Evolutionary conservation across 495 filamentous ascomycete genomes (phyloP), one percentile per base, ranked within the genome.

Genomic region (Astrothelium subdiscretum): DNA sequence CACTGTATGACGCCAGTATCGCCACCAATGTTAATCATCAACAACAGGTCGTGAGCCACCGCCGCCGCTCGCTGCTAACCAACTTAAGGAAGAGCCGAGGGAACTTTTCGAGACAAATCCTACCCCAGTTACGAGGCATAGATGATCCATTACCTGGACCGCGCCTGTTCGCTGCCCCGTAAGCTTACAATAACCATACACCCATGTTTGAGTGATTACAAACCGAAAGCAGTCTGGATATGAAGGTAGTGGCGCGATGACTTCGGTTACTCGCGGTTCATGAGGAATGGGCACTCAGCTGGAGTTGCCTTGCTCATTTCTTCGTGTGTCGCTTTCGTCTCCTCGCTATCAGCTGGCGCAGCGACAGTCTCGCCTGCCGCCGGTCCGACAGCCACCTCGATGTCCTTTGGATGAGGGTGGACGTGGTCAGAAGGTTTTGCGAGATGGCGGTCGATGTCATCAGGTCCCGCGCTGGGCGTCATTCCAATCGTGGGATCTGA

Each of bases 241-340:
- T 35, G 12, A 26, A 22, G 57, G 31, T n/a, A 32, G 31, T 22
- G 57, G 57, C 57, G 35, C 11, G 22, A 4, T 2, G n/a, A 1
- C 22, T n/a, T 32, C 38, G 18, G 29, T 29, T 60, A 72, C 61
- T 72, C 70, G 22, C 65, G 27, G 59, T 74, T 74, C 69, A 72
- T 70, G 57, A 74, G 38, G 35, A 70, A 67, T 48, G 67, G 70
- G 48, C 68, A 68, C 65, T 73, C 66, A 18, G 20, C 43, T 3
- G 59, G 57, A 35, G 51, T 65, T 27, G 69, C 69, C 31, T 54
- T 65, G 43, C 68, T 71, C 72, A 74, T 73, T 62, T 74, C 72
- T 62, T 69, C 72, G 38, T 73, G 66, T 44, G 70, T 71, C 57
- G 43, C 20, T 22, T 38, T 64, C 10, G 64, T 64, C 63, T 71